Evolutionary conservation across 1,139 yeast species (phyloP).

Genomic region (Magnusiomyces clavatus): DNA sequence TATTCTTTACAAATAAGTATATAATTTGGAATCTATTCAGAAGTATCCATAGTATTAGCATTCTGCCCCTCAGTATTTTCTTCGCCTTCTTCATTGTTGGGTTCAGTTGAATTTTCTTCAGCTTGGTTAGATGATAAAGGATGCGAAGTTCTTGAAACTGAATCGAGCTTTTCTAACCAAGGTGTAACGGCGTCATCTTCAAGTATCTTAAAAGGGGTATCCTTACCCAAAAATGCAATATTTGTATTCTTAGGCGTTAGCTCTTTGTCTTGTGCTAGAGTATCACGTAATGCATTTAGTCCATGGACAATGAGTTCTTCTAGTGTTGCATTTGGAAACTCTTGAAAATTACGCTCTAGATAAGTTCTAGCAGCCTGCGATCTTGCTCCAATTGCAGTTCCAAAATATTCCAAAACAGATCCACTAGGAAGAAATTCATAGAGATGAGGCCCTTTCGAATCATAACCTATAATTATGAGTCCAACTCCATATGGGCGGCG

Average conservation of each 20-base stretch:
- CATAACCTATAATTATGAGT: conserved; percentile 81
- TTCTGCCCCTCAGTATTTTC: conserved; percentile 7
- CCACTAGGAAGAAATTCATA: conserved; percentile 97
- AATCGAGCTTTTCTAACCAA: conserved; percentile 64
- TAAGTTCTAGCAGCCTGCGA: conserved; percentile 98
- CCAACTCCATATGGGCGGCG: conserved; percentile 58
- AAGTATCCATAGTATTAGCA: conserved; percentile 20
- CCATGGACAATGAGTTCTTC: conserved; percentile 83
- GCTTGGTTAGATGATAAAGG: conserved; percentile 16
- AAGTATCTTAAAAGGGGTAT: conserved; percentile 60
- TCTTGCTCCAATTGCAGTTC: conserved; percentile 96
- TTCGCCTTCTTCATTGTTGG: conserved; percentile 19
- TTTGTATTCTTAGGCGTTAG: conserved; percentile 78
- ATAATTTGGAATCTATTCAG: conserved; percentile 14
- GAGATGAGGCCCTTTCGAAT: conserved; percentile 89
- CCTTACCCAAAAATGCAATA: conserved; percentile 84
- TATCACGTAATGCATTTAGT: conserved; percentile 85
- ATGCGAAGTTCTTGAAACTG: conserved; percentile 36
- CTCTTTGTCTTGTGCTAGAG: conserved; percentile 90
- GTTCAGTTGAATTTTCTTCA: conserved; percentile 16
- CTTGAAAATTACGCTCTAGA: conserved; percentile 74
- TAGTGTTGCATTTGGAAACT: conserved; percentile 51
- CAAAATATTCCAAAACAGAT: conserved; percentile 80
- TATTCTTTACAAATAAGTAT: too few species aligned
- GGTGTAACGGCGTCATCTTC: conserved; percentile 80